Evolutionary conservation across 1,284 basidiomycete genomes (phyloP).

Genomic region (Moesziomyces sp.): DNA sequence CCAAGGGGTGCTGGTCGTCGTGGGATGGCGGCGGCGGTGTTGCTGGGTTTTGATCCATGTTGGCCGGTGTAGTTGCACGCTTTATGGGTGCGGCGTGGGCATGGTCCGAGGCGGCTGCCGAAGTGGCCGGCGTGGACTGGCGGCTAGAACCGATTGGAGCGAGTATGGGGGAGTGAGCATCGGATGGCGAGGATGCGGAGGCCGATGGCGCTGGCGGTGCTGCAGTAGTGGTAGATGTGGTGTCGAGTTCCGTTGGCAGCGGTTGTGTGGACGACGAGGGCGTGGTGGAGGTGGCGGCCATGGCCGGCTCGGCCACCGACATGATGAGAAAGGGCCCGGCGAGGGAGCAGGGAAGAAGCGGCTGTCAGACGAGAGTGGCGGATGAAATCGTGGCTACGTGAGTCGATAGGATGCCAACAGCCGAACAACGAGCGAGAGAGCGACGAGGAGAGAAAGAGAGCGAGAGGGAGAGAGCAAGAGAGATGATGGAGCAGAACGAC

Average conservation of each 20-base stretch:
- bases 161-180: slow-evolving; percentile 26
- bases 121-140: slow-evolving; percentile 48
- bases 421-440: too few species aligned
- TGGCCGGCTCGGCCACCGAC: too few species aligned
- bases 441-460: too few species aligned
- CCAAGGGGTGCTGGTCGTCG: slow-evolving; percentile 25
- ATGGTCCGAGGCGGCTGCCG: slow-evolving; percentile 36
- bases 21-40: slow-evolving; percentile 1
- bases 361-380: too few species aligned
- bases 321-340: too few species aligned
- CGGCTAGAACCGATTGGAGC: slow-evolving; percentile 36
- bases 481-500: too few species aligned
- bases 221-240: background rate
- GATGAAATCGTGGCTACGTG: too few species aligned
- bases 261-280: too few species aligned
- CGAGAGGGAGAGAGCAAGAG: too few species aligned
- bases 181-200: slow-evolving; percentile 27
- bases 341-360: too few species aligned
- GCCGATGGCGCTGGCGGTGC: background rate
- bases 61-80: background rate
- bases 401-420: too few species aligned
- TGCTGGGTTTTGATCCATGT: slow-evolving; percentile 1
- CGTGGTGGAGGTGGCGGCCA: too few species aligned
- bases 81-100: slow-evolving; percentile 10
- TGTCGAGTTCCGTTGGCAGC: background rate